Evolutionary conservation across 1,139 yeast genomes (phyloP).

Genomic region (Kodamaea sp.): DNA sequence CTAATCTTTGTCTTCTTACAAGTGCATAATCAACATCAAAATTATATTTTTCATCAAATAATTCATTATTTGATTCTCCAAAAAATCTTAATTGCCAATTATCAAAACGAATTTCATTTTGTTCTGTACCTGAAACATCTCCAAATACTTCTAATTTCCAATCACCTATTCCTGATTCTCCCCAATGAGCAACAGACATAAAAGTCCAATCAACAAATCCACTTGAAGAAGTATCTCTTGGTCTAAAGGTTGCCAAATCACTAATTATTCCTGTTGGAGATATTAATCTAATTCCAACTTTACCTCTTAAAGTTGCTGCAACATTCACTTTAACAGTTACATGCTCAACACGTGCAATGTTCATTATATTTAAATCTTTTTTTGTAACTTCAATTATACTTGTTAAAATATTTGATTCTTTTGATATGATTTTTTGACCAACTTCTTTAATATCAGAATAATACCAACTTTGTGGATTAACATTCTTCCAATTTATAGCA

Average conservation of each 20-base stretch:
- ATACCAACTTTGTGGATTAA: slow-evolving; percentile 88
- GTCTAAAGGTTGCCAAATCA: slow-evolving; percentile 70
- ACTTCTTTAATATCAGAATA: slow-evolving; percentile 45
- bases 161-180: slow-evolving; percentile 75
- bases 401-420: slow-evolving; percentile 26
- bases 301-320: slow-evolving; percentile 65
- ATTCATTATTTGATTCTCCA: slow-evolving; percentile 71
- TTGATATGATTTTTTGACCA: slow-evolving; percentile 22
- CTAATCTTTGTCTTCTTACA: slow-evolving; percentile 30
- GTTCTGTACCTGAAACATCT: slow-evolving; percentile 16
- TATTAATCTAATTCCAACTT: slow-evolving; percentile 56
- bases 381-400: slow-evolving; percentile 47
- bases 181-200: slow-evolving; percentile 99
- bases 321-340: slow-evolving; percentile 78
- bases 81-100: slow-evolving; percentile 79
- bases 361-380: slow-evolving; percentile 50
- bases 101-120: slow-evolving; percentile 45
- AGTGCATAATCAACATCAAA: slow-evolving; percentile 40
- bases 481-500: slow-evolving; percentile 77
- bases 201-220: slow-evolving; percentile 88
- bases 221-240: slow-evolving; percentile 47
- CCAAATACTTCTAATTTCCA: slow-evolving; percentile 70
- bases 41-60: slow-evolving; percentile 50
- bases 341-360: slow-evolving; percentile 77
- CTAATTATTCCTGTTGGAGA: slow-evolving; percentile 79